Evolutionary conservation across 2,329 filamentous ascomycete genomes (phyloP).

Genomic region (Apiospora rasikravindrae): DNA sequence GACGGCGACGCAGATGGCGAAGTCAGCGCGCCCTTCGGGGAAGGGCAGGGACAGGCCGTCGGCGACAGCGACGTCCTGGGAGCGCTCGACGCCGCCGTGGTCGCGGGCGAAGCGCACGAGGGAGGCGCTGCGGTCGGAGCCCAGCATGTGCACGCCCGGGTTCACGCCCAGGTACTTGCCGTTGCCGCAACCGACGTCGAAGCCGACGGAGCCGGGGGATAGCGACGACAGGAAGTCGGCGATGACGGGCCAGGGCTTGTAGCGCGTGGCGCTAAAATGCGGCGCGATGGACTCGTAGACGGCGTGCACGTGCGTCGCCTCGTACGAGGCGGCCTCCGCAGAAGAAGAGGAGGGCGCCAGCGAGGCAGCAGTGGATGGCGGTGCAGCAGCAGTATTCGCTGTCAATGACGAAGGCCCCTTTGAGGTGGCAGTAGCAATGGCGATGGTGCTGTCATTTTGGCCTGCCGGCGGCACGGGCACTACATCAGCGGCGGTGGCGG

Average conservation of each 20-base stretch:
- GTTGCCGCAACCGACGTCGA: constrained; percentile 95
- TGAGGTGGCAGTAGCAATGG: constrained; percentile 11
- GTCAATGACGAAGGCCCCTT: background rate
- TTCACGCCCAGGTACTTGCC: constrained; percentile 93
- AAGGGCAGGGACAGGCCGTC: constrained; percentile 87
- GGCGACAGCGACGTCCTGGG: constrained; percentile 75
- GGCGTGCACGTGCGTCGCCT: constrained; percentile 84
- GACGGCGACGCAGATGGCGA: constrained; percentile 92
- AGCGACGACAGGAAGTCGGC: constrained; percentile 74
- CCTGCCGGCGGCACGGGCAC: background rate
- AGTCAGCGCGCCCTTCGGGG: constrained; percentile 66
- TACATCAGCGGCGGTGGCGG: background rate
- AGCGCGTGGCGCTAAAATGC: constrained; percentile 81
- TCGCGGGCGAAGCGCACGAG: constrained; percentile 57
- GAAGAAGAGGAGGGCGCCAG: constrained; percentile 24
- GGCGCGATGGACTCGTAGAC: constrained; percentile 89
- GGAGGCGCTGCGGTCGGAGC: constrained; percentile 77
- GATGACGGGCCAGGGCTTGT: constrained; percentile 92
- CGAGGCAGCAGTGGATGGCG: background rate
- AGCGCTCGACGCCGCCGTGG: constrained; percentile 37
- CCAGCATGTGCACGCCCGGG: constrained; percentile 76
- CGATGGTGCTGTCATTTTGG: constrained; percentile 12
- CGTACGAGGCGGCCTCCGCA: constrained; percentile 65
- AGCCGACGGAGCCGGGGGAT: constrained; percentile 73
- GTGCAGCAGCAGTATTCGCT: background rate